Evolutionary conservation across 1,284 basidiomycete genomes (phyloP).

Genomic region (Naganishia albida): DNA sequence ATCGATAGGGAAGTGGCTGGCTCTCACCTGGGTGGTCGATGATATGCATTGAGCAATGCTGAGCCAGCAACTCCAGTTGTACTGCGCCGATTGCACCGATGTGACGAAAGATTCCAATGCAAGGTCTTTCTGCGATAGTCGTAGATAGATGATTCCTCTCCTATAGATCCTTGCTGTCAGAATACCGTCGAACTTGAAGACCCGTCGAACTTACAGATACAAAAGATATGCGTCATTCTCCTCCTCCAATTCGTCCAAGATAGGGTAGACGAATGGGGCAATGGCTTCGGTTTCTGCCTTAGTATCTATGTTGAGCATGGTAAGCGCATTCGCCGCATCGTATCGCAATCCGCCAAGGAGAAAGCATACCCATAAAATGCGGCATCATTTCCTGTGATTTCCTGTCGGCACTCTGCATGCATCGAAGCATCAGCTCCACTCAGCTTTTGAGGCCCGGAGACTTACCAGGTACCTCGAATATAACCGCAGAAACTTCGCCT

Average conservation of each 20-base stretch:
- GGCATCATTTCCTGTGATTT: constrained; percentile 55
- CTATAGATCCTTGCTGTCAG: constrained; percentile 52
- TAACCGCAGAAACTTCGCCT: constrained; percentile 72
- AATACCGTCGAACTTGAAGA: neutral
- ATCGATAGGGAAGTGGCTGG: neutral
- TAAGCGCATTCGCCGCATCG: too few species aligned
- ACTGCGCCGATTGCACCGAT: constrained; percentile 79
- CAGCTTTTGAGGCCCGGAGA: constrained; percentile 30
- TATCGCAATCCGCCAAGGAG: neutral
- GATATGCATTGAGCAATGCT: constrained; percentile 76
- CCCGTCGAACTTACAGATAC: constrained; percentile 67
- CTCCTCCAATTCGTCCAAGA: constrained; percentile 64
- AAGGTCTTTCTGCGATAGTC: constrained; percentile 74
- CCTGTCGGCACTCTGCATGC: constrained; percentile 44
- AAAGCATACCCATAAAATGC: constrained; percentile 43
- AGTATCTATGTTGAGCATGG: constrained; percentile 59
- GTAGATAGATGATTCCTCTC: constrained; percentile 75
- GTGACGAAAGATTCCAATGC: constrained; percentile 79
- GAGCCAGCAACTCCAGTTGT: constrained; percentile 96
- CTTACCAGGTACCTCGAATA: constrained; percentile 85
- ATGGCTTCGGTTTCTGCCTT: constrained; percentile 66
- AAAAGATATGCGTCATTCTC: constrained; percentile 76
- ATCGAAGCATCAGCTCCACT: constrained; percentile 38
- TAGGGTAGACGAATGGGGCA: constrained; percentile 65
- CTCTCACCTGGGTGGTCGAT: constrained; percentile 81